These are phyloP conservation scores for Trichoderma oligosporum DNA, from an alignment of 2,329 filamentous ascomycete genomes.

Conservation along the genomic window DNA sequence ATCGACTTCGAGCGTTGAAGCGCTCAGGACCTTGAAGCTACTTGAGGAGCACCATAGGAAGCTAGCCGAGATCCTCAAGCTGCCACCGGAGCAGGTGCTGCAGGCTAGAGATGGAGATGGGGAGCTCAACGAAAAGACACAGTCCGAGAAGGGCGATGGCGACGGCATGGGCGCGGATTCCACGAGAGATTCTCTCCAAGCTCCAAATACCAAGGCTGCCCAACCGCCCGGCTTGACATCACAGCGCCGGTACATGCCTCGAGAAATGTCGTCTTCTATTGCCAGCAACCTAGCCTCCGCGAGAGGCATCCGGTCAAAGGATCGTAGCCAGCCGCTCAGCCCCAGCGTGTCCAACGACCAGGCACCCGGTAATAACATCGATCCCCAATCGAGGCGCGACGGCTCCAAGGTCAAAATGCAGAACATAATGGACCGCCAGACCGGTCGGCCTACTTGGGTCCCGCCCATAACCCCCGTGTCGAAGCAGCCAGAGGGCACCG, in stretches of 20 bases:
- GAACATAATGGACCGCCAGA: slow-evolving; percentile 51
- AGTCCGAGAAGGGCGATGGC: slow-evolving; percentile 23
- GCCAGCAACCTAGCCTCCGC: slow-evolving; percentile 85
- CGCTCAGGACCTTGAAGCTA: slow-evolving; percentile 75
- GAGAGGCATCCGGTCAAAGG: slow-evolving; percentile 67
- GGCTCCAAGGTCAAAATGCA: slow-evolving; percentile 52
- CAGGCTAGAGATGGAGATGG: slow-evolving; percentile 29
- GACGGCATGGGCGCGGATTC: slow-evolving; percentile 10
- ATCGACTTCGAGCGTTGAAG: slow-evolving; percentile 64
- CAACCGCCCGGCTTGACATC: slow-evolving; percentile 35
- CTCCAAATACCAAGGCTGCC: slow-evolving; percentile 26
- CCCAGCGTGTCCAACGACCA: slow-evolving; percentile 73
- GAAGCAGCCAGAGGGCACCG: slow-evolving; percentile 25
- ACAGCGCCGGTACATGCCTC: slow-evolving; percentile 52
- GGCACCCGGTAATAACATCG: slow-evolving; percentile 66
- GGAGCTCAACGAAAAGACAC: slow-evolving; percentile 30
- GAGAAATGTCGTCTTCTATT: slow-evolving; percentile 76
- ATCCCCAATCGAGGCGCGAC: slow-evolving; percentile 51
- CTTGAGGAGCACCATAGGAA: slow-evolving; percentile 84
- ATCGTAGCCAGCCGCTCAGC: slow-evolving; percentile 63
- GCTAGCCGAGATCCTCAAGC: slow-evolving; percentile 75
- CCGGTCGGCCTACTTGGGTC: slow-evolving; percentile 52
- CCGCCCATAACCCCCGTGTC: slow-evolving; percentile 37
- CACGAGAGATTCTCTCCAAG: slow-evolving; percentile 25
- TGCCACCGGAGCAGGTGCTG: slow-evolving; percentile 50